Percentiles rank a stretch among this genome's conserved stretches.
Evolutionary conservation across 345 rosid genomes (phyloP).

Genomic region (Populus deltoides): DNA sequence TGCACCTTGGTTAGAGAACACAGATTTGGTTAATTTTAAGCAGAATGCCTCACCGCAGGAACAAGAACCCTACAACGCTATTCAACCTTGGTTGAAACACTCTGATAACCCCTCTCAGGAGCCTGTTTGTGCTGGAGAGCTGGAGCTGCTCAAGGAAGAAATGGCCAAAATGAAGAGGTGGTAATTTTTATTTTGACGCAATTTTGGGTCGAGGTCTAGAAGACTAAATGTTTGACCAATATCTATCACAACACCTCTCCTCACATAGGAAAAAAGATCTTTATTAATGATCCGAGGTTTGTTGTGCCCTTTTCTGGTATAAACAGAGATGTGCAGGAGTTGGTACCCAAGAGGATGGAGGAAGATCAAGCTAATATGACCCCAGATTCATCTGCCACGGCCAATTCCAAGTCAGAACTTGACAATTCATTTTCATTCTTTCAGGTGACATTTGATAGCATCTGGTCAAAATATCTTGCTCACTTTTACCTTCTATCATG

Average conservation of each 20-base stretch:
- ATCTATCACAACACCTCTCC: background rate
- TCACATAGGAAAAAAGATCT: background rate
- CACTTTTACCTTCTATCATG: background rate
- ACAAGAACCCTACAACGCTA: constrained; percentile 34
- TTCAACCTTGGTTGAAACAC: constrained; percentile 41
- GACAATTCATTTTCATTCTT: constrained; percentile 45
- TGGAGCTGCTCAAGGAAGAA: constrained; percentile 50
- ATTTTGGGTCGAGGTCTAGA: background rate
- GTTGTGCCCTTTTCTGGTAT: constrained; percentile 20
- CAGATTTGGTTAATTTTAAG: constrained; percentile 41
- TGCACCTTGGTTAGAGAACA: constrained; percentile 50
- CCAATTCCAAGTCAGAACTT: constrained; percentile 48
- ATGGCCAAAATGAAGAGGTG: constrained; percentile 63
- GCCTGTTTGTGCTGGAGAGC: constrained; percentile 40
- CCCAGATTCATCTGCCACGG: constrained; percentile 60
- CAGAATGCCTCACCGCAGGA: constrained; percentile 39
- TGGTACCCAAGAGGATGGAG: constrained; percentile 48
- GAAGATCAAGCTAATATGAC: constrained; percentile 53
- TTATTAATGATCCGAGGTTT: background rate
- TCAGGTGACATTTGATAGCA: constrained; percentile 49
- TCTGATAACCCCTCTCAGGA: constrained; percentile 41
- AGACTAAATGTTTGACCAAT: background rate
- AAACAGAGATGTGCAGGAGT: constrained; percentile 51
- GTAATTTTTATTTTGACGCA: background rate
- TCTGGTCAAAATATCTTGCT: background rate